phyloP scores from a whole-genome alignment of 129 eudicot genomes.

The Erigeron canadensis region DNA sequence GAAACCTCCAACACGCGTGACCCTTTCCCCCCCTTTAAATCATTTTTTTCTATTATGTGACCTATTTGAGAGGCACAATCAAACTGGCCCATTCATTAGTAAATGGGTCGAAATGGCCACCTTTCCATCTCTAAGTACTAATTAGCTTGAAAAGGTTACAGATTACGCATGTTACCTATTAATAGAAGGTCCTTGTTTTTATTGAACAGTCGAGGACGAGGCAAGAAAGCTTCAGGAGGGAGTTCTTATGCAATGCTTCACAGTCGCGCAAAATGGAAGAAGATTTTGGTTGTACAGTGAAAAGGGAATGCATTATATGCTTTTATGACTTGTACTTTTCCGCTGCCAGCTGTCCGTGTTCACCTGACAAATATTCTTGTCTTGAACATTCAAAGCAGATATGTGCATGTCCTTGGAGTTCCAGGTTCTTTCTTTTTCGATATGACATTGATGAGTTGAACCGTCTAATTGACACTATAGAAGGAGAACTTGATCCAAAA shows the following conservation, averaged over 20 bases:
- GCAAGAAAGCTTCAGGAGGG: slow-evolving; percentile 47
- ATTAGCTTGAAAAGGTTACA: neutral
- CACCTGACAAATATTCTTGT: slow-evolving; percentile 62
- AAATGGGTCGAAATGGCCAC: neutral
- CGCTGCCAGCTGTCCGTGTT: slow-evolving; percentile 63
- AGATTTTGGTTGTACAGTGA: slow-evolving; percentile 42
- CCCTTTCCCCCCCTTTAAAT: neutral
- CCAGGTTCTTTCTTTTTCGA: slow-evolving; percentile 48
- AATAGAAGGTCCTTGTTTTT: slow-evolving; percentile 1
- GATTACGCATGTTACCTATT: neutral
- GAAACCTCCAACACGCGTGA: neutral
- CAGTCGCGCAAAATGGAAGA: slow-evolving; percentile 43
- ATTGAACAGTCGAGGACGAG: slow-evolving; percentile 40
- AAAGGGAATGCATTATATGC: slow-evolving; percentile 67
- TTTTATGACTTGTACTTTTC: slow-evolving; percentile 69
- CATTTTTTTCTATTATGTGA: neutral
- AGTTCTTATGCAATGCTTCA: slow-evolving; percentile 45
- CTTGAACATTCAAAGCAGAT: slow-evolving; percentile 65
- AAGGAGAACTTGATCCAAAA: slow-evolving; percentile 44
- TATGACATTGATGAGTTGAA: slow-evolving; percentile 50
- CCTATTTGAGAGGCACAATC: neutral
- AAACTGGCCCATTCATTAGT: neutral
- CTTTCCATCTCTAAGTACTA: neutral
- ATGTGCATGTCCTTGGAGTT: slow-evolving; percentile 66
- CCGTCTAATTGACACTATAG: slow-evolving; percentile 51